A percentile compares a stretch with the other conserved stretches of the same genome.
phyloP scores from a whole-genome alignment of 208 protist species.

The Trypanosoma grayi region DNA sequence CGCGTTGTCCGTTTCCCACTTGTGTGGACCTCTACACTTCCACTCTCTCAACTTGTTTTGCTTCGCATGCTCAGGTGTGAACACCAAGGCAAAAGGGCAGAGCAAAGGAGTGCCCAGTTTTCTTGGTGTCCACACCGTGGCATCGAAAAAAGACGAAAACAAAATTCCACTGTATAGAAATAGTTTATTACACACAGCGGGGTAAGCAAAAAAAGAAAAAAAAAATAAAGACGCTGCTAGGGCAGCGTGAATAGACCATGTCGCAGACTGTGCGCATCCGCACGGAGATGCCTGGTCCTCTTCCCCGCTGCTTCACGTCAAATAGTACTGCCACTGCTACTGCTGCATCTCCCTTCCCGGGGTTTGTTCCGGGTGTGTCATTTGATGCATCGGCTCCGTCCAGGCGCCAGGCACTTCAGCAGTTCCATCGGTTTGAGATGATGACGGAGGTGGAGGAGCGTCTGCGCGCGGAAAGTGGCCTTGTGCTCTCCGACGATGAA shows the following conservation, averaged over 20 bases:
- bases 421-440: constrained; percentile 29
- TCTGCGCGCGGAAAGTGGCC: constrained; percentile 12
- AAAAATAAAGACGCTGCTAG: neutral
- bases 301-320: neutral
- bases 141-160: too few species aligned
- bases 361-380: constrained; percentile 3
- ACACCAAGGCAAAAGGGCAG: too few species aligned
- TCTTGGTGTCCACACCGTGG: too few species aligned
- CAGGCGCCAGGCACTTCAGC: constrained; percentile 19
- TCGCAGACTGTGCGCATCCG: constrained; percentile 17
- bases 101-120: too few species aligned
- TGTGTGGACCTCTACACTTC: too few species aligned
- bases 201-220: neutral
- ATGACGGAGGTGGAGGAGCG: constrained; percentile 21
- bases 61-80: too few species aligned
- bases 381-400: constrained; percentile 9
- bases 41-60: too few species aligned
- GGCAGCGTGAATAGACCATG: constrained; percentile 4
- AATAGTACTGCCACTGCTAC: neutral
- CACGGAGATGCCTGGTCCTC: constrained; percentile 4
- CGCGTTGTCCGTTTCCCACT: too few species aligned
- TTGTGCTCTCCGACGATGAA: constrained; percentile 25
- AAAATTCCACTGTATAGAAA: too few species aligned
- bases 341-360: neutral
- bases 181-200: too few species aligned